A percentile compares a stretch with the other conserved stretches of the same genome.
Conservation (phyloP, 441 rosid species). For the Erodium trifolium region DNA sequence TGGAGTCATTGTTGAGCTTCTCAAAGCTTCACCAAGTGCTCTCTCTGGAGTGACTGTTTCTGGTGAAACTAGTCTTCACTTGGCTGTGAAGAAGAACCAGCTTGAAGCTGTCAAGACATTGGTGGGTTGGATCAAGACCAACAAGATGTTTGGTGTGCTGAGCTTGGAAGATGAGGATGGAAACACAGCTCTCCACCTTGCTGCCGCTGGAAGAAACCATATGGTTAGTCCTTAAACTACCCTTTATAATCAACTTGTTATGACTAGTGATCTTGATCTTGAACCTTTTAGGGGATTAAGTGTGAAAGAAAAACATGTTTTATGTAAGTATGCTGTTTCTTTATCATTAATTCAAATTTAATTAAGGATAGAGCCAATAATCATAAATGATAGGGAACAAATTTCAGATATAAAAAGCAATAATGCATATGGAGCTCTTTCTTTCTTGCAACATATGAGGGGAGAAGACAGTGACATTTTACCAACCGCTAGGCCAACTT, state of each 20-base stretch:
- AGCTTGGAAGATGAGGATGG: constrained; percentile 8
- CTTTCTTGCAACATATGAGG: neutral
- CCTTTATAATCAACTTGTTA: neutral
- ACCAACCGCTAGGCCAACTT: neutral
- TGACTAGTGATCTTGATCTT: neutral
- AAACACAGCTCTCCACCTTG: constrained; percentile 14
- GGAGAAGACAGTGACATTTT: neutral
- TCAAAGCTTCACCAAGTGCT: neutral
- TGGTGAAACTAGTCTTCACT: constrained; percentile 3
- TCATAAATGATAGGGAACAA: neutral
- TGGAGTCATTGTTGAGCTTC: too few species aligned
- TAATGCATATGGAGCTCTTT: neutral
- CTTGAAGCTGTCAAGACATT: constrained; percentile 10
- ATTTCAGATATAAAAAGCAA: neutral
- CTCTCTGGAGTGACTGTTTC: neutral
- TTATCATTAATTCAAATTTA: neutral
- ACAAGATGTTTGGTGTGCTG: neutral
- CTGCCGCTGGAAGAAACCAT: neutral
- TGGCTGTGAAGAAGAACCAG: constrained; percentile 15
- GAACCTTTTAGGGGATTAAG: too few species aligned
- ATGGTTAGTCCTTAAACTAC: neutral
- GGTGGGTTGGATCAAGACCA: constrained; percentile 3
- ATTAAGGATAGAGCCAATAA: neutral
- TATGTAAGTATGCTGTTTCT: too few species aligned
- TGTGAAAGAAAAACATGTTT: too few species aligned